A percentile compares a stretch with the other conserved stretches of the same genome.
phyloP scores from a whole-genome alignment of 345 rosid species.

The Erucastrum elatum region DNA sequence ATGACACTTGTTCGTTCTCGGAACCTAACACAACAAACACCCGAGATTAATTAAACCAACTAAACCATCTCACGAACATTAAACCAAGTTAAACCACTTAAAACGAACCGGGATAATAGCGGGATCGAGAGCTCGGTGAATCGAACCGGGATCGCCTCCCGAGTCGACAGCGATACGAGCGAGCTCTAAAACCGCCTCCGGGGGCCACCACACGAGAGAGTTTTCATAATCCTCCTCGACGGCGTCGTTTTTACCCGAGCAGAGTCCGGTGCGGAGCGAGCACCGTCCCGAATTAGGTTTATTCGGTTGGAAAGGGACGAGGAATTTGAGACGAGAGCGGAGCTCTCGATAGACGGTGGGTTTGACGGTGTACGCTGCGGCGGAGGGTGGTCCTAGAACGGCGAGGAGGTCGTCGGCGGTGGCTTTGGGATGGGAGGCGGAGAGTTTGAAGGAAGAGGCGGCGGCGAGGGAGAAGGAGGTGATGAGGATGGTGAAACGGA shows the following conservation, averaged over 20 bases:
- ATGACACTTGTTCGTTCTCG: slow-evolving; percentile 50
- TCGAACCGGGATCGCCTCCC: slow-evolving; percentile 72
- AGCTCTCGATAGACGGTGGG: slow-evolving; percentile 59
- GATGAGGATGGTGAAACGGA: slow-evolving; percentile 53
- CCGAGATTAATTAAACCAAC: neutral
- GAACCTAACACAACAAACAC: slow-evolving; percentile 48
- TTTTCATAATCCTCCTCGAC: slow-evolving; percentile 41
- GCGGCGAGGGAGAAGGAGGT: slow-evolving; percentile 58
- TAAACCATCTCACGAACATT: neutral
- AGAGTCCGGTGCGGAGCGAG: slow-evolving; percentile 34
- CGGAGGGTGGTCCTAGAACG: slow-evolving; percentile 55
- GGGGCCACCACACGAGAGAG: slow-evolving; percentile 90
- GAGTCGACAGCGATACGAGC: slow-evolving; percentile 92
- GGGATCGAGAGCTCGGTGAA: slow-evolving; percentile 72
- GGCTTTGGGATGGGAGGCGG: slow-evolving; percentile 53
- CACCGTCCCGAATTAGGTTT: neutral
- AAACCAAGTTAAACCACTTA: neutral
- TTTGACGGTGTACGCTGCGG: slow-evolving; percentile 48
- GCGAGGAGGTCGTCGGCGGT: slow-evolving; percentile 72
- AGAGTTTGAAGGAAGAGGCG: slow-evolving; percentile 41
- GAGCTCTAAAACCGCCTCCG: slow-evolving; percentile 72
- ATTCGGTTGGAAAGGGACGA: slow-evolving; percentile 58
- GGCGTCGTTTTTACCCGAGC: slow-evolving; percentile 20
- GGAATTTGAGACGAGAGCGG: slow-evolving; percentile 70
- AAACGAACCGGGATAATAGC: slow-evolving; percentile 53